Base-by-base conservation (phyloP, 202 grass and related monocot species). In the Carex sylvatica region DNA sequence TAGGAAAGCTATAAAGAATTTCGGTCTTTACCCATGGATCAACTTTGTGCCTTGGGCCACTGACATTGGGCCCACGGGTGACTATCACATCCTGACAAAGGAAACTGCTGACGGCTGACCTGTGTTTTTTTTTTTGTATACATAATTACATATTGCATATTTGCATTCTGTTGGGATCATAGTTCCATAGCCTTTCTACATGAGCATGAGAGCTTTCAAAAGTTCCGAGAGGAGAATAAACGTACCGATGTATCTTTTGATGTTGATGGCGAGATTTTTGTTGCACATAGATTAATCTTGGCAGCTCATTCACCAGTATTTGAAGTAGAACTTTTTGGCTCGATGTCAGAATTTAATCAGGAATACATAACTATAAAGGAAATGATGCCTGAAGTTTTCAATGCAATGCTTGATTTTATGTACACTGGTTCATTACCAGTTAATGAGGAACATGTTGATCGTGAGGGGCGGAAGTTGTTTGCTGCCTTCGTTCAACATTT, bases 331-430 rank as follows among this genome's bases (percentile, higher is more conserved):
- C 52, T 79, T 35, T 79, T 79, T 20, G 54, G 75, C 35, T 42
- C 3, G 7, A 79, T 40, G 23, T 12, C 9, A 20, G 54, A 78
- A 55, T 53, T 12, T 59, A 24, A 23, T 3, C 0, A 6, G 13
- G 28, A 44, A 0, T 36, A 18, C 35, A 62, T 79, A 20, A 60
- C 4, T 1, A 79, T 79, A 60, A 18, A 62, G 13, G 75, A 80
- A 6, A 80, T 63, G 26, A 19, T n/a, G 11, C 77, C 77, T 63
- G 19, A 31, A 42, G 58, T 80, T 80, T 80, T 80, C 33, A 20
- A 80, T 33, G n/a, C 56, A 23, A 60, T 80, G 77, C 55, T 80
- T 63, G n/a, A 80, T 42, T 80, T 80, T 42, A 62, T 80, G 10
- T 80, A 80, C 31, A 63, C n/a, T 12, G 77, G 60, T 16, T 80